These are phyloP conservation scores for Tillandsia fasciculata DNA, from an alignment of 176 grass and related monocot species.

Conservation along the genomic window DNA sequence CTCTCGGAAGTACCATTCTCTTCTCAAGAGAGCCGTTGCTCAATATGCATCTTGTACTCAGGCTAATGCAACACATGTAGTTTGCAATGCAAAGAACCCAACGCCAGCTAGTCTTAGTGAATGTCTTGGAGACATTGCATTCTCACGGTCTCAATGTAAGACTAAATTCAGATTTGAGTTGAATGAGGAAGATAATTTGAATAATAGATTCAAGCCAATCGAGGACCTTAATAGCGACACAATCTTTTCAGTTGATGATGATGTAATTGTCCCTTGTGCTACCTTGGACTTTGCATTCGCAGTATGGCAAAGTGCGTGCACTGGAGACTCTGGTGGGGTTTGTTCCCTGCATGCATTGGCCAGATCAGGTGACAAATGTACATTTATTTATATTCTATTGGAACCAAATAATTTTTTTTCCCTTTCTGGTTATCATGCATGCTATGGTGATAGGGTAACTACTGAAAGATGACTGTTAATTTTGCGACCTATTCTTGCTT, in stretches of 20 bases:
- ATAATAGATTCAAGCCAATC: slow-evolving; percentile 83
- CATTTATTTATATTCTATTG: too few relatives aligned
- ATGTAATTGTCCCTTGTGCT: slow-evolving; percentile 69
- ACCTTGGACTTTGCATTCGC: slow-evolving; percentile 58
- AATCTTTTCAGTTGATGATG: slow-evolving; percentile 91
- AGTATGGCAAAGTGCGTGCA: slow-evolving; percentile 60
- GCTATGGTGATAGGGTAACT: too few relatives aligned
- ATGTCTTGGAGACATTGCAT: slow-evolving; percentile 1
- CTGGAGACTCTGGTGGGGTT: slow-evolving; percentile 72
- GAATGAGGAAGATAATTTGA: slow-evolving; percentile 26
- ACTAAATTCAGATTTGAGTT: background rate
- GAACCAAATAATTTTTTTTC: too few relatives aligned
- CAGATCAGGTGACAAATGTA: background rate
- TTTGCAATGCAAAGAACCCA: slow-evolving; percentile 14
- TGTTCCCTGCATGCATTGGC: slow-evolving; percentile 19
- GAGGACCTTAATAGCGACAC: slow-evolving; percentile 41
- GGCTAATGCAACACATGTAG: slow-evolving; percentile 18
- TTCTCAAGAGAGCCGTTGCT: slow-evolving; percentile 18
- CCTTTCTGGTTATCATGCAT: too few relatives aligned
- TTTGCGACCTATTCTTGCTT: too few relatives aligned
- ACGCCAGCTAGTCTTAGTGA: slow-evolving; percentile 5
- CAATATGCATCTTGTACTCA: slow-evolving; percentile 16
- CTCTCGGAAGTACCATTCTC: slow-evolving; percentile 21
- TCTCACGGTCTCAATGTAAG: background rate
- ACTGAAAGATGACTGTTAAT: too few relatives aligned